These are phyloP conservation scores for Xylaria flabelliformis DNA, from an alignment of 495 filamentous ascomycete genomes.

Conservation along the genomic window DNA sequence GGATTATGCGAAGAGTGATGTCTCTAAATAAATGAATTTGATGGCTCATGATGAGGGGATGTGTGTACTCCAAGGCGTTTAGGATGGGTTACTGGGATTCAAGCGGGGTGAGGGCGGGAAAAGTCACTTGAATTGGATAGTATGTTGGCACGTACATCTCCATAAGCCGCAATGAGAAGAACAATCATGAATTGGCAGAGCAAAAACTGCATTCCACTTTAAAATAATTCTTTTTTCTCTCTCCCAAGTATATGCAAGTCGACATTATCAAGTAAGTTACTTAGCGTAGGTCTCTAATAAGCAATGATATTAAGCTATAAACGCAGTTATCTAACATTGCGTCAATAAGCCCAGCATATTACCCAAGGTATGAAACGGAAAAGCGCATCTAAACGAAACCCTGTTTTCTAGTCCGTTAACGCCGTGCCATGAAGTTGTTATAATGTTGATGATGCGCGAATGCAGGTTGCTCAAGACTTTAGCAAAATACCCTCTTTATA, in stretches of 20 bases:
- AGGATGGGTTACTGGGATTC: constrained; percentile 28
- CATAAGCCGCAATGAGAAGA: background rate
- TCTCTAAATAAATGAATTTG: constrained; percentile 28
- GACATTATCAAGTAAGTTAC: constrained; percentile 11
- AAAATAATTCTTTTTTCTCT: too few species aligned
- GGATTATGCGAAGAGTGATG: constrained; percentile 5
- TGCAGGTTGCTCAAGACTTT: background rate
- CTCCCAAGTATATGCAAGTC: background rate
- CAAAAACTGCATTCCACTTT: background rate
- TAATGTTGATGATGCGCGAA: background rate
- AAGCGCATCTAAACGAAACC: background rate
- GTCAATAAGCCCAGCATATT: background rate
- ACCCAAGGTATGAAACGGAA: background rate
- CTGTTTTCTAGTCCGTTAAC: constrained; percentile 33
- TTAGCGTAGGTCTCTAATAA: background rate
- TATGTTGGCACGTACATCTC: background rate
- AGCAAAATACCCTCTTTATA: background rate
- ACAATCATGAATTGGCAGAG: background rate
- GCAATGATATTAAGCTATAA: constrained; percentile 6
- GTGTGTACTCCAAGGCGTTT: constrained; percentile 38
- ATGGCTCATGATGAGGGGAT: constrained; percentile 29
- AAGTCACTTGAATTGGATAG: constrained; percentile 5
- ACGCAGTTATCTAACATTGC: background rate
- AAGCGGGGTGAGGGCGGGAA: constrained; percentile 14
- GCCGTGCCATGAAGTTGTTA: constrained; percentile 18